Base-by-base conservation (phyloP, 163 green algal genomes). In the Scenedesmus sp. region DNA sequence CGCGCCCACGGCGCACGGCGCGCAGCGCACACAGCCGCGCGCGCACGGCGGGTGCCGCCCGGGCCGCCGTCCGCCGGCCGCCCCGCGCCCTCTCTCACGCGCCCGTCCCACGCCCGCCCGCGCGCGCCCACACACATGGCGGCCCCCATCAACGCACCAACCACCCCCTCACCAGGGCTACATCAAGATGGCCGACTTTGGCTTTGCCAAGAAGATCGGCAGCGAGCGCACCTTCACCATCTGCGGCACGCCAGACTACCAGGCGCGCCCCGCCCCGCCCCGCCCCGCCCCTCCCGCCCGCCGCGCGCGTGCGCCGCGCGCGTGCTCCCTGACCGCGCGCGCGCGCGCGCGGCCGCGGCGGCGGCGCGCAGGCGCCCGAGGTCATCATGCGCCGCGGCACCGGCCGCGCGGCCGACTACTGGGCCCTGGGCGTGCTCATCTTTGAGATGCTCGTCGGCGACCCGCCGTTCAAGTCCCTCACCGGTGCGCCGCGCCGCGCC, bases 161-260 rank as follows among this genome's bases (percentile, higher is more conserved):
- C 39, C 39, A 47, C 39, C 39, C 39, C 39, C n/a, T n/a, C n/a
- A n/a, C 39, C 80, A 92, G 48, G 92, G 92, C 66, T 95, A 96
- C 86, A 84, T 94, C 58, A 95, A 95, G 74, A 78, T 96, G 58
- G 88, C 91, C 11, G 92, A 96, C 76, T 96, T 94, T 87, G 92
- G 92, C 29, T 96, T 96, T 63, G 91, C 92, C 45, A 96, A 95
- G 83, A 86, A 89, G 53, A 87, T 96, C 22, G 87, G 84, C 22
- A 63, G 64, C 24, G 86, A 88, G 18, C 88, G 86, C 58, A 93
- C 92, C 7, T 96, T 89, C 85, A 96, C 92, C 39, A 93, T 96
- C 63, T 96, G 92, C 65, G 92, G 92, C 57, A 96, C 92, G 2
- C 92, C 92, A 26, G 91, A 95, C 77, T 96, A 96, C 86, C 91